These are phyloP conservation scores for Phytopythium aichiense DNA, from an alignment of 352 stramenopile genomes.

Conservation along the genomic window DNA sequence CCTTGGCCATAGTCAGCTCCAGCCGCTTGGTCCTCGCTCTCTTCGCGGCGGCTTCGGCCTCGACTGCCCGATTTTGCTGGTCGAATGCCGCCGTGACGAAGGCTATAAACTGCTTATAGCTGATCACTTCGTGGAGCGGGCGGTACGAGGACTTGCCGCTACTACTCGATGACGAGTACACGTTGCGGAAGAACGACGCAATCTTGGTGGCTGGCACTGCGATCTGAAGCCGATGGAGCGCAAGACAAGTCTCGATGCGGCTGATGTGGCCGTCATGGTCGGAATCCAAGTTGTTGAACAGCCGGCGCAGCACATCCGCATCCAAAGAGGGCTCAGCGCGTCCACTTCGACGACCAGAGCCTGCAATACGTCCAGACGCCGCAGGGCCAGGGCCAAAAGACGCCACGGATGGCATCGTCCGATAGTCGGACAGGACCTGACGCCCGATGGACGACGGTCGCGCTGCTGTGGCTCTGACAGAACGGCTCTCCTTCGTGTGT, in stretches of 20 bases:
- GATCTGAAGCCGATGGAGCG: constrained; percentile 69
- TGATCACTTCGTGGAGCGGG: constrained; percentile 61
- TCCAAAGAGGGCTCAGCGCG: constrained; percentile 24
- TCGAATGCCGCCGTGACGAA: constrained; percentile 60
- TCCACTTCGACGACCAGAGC: constrained; percentile 4
- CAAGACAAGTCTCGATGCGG: constrained; percentile 66
- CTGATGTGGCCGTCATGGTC: constrained; percentile 70
- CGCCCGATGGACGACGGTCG: constrained; percentile 42
- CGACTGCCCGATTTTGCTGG: constrained; percentile 19
- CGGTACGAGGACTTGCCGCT: constrained; percentile 10
- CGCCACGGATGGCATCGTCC: constrained; percentile 53
- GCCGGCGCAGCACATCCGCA: constrained; percentile 51
- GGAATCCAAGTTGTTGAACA: constrained; percentile 75
- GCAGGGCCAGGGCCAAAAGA: constrained; percentile 44
- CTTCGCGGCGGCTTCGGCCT: neutral
- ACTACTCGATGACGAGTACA: constrained; percentile 17
- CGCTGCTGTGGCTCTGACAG: neutral
- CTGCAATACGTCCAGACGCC: constrained; percentile 8
- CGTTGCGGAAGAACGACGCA: constrained; percentile 60
- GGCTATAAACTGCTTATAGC: constrained; percentile 71
- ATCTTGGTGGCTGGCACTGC: constrained; percentile 51
- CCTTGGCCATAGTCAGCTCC: neutral
- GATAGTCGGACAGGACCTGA: constrained; percentile 67
- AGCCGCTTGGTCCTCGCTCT: neutral
- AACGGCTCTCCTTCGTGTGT: neutral